A percentile compares a stretch with the other conserved stretches of the same genome.
Conservation (phyloP, 441 rosid genomes). For the Rhodomyrtus psidioides region DNA sequence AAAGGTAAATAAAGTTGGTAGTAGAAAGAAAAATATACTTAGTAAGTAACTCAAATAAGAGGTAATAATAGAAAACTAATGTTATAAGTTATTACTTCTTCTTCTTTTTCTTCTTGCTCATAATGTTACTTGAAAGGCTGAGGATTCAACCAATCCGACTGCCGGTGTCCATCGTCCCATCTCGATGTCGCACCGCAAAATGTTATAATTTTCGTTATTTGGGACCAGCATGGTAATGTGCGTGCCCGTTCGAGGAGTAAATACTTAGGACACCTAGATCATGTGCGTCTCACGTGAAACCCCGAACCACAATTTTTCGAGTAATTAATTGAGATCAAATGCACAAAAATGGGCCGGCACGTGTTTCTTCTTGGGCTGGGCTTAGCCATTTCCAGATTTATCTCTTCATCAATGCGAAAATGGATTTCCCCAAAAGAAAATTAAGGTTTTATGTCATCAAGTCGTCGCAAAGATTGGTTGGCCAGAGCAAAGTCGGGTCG, state of each 20-base stretch:
- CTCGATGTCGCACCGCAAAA: rapidly evolving
- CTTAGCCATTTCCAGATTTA: background rate
- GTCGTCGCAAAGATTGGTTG: too few relatives aligned
- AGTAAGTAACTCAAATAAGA: too few relatives aligned
- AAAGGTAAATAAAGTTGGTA: background rate
- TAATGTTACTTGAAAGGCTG: background rate
- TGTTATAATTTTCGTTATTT: background rate
- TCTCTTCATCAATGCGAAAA: background rate
- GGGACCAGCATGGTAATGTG: rapidly evolving
- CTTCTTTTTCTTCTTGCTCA: background rate
- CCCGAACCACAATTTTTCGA: background rate
- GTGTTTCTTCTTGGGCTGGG: background rate
- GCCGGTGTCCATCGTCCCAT: too few relatives aligned
- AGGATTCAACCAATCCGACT: background rate
- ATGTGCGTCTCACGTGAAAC: background rate
- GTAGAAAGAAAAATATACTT: too few relatives aligned
- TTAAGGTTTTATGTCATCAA: too few relatives aligned
- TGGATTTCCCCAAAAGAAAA: background rate
- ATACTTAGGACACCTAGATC: background rate
- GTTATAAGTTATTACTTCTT: background rate
- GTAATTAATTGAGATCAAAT: background rate
- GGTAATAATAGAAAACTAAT: background rate
- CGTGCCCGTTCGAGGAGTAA: background rate
- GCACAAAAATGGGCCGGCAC: background rate
- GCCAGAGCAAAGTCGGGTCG: too few relatives aligned